These are phyloP conservation scores for Artemisia annua DNA, from an alignment of 129 eudicot species.

Conservation along the genomic window DNA sequence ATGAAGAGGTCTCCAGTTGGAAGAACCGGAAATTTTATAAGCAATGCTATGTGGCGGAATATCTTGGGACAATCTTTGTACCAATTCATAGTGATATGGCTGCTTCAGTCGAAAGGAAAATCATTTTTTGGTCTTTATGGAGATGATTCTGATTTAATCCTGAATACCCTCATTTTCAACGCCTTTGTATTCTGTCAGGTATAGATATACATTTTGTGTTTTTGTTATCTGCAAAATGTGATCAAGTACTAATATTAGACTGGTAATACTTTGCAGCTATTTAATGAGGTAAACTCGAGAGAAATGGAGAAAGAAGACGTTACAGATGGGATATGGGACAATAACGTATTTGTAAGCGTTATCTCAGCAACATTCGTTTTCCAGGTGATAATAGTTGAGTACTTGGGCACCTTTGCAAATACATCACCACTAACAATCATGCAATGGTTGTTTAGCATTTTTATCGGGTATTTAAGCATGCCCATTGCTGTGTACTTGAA, in stretches of 20 bases:
- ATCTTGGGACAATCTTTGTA: conserved; percentile 86
- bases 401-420: conserved; percentile 85
- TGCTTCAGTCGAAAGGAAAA: conserved; percentile 73
- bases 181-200: conserved; percentile 99
- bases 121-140: conserved; percentile 53
- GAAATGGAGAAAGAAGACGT: conserved; percentile 91
- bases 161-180: conserved; percentile 89
- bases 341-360: conserved; percentile 76
- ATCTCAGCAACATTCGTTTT: conserved; percentile 59
- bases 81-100: conserved; percentile 82
- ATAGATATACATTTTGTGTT: conserved; percentile 8
- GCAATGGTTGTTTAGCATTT: conserved; percentile 73
- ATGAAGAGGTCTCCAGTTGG: conserved; percentile 98
- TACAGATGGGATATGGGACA: conserved; percentile 71
- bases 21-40: conserved; percentile 79
- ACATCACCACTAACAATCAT: conserved; percentile 69
- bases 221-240: conserved; percentile 1
- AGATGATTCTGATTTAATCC: conserved; percentile 56
- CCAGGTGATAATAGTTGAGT: conserved; percentile 87
- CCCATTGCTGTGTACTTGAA: conserved; percentile 81
- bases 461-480: conserved; percentile 84
- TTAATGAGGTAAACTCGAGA: conserved; percentile 89
- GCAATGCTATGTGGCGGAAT: conserved; percentile 91
- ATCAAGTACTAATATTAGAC: background rate
- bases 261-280: conserved; percentile 54